Base-by-base conservation (phyloP, 2,329 filamentous ascomycete species). In the Pseudogymnoascus sp. region DNA sequence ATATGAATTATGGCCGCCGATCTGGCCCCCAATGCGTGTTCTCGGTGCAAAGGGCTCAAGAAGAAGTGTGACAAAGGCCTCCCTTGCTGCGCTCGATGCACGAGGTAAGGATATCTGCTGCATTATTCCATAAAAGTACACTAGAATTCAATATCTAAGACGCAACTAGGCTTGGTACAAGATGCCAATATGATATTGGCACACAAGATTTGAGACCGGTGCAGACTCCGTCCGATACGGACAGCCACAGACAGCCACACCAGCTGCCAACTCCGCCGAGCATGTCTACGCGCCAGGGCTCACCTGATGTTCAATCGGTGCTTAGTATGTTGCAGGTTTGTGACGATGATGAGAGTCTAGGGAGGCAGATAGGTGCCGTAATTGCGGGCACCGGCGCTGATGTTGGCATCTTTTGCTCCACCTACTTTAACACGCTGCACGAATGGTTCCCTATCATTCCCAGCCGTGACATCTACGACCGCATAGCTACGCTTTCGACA, bases 21-120 rank as follows among this genome's bases (percentile, higher is more conserved):
- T 55, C 35, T 33, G 10, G 29, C 48, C 29, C 29, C 48, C 27
- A 55, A 59, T 29, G 64, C 62, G 12, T 65, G 64, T 29, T 18
- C 45, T 37, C 60, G 60, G 39, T 65, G 64, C 52, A 64, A 62
- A 52, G 29, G 61, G 7, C 63, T 61, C 10, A 65, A 65, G 63
- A 65, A 65, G 60, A 65, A 62, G 33, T 65, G 64, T 33, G 64
- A 65, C 25, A 64, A 64, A 59, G 36, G 39, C 4, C 31, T 65
- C 15, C 63, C 64, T 12, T 36, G 58, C 7, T 65, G 64, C 10
- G 27, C 40, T 5, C 42, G 63, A 37, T 65, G 64, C 55, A 39
- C 59, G 15, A 65, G 55, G 64, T 65, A 60, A 59, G 52, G 18
- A 55, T 21, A 33, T 21, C n/a, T 29, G 8, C 25, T 25, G 40